Base-by-base conservation (phyloP, 2,329 filamentous ascomycete genomes). In the Chaetomiaceae sp. region DNA sequence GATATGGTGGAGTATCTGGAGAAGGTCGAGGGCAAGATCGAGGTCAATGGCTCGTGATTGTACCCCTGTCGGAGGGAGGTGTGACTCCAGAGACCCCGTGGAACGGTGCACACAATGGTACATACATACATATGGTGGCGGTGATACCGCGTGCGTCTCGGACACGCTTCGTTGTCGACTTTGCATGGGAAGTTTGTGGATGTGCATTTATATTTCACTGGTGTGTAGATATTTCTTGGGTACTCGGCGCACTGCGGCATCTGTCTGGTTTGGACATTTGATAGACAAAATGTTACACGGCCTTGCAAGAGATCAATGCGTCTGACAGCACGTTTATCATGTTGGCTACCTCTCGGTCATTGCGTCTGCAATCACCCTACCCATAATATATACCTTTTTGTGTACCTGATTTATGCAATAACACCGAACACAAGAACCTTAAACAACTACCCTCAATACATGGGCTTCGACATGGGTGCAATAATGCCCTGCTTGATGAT, bases 401-500 rank as follows among this genome's bases (percentile, higher is more conserved):
- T 50, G n/a, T 44, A 44, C 30, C 47, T 44, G 9, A 25, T 37
- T 23, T 51, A 58, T 54, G 27, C 44, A 34, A 36, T 4, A 27
- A 21, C 36, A 32, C 9, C 2, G 36, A 18, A 32, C 37, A 40
- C 16, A 34, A 20, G 8, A 25, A 9, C 10, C 14, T 6, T 25
- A 41, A 59, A 11, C 53, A 36, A 66, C 11, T 13, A 27, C 9
- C 11, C 34, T 49, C 45, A 63, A 11, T 58, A 43, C 47, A 67
- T 75, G 16, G 92, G 92, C 73, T 87, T 91, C 53, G 86, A 83
- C 81, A 99, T 89, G 36, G 94, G 88, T 64, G 83, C 80, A 70
- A 99, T 90, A 61, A 95, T 79, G 42, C 94, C 94, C 73, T 91
- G 89, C 76, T 95, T 96, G 69, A 96, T 75, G 69, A 97, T 76